Percentiles rank a stretch among this genome's conserved stretches.
Evolutionary conservation across 352 stramenopile genomes (phyloP).

Genomic region (Thraustochytrium sp.): DNA sequence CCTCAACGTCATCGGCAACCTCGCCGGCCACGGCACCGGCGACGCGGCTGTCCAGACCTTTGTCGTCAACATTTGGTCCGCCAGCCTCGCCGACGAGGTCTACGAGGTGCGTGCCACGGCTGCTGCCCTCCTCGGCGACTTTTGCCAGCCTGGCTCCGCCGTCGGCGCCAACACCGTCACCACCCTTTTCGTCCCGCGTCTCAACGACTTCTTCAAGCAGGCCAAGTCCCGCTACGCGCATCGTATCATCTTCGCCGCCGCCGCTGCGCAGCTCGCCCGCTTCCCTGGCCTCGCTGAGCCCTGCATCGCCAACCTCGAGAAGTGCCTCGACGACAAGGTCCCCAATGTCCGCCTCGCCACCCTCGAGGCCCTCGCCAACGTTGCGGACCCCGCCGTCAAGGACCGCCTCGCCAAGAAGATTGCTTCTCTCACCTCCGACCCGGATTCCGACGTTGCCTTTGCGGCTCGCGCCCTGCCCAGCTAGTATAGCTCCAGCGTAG

Average conservation of each 20-base stretch:
- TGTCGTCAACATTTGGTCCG: conserved; percentile 7
- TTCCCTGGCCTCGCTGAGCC: conserved; percentile 17
- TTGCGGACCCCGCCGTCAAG: neutral
- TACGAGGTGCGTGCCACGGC: neutral
- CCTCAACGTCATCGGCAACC: conserved; percentile 66
- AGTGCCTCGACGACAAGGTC: conserved; percentile 42
- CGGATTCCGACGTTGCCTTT: conserved; percentile 11
- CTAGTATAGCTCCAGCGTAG: too few relatives aligned
- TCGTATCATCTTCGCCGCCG: neutral
- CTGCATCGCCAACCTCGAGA: neutral
- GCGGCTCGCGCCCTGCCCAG: neutral
- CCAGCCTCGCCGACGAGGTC: neutral
- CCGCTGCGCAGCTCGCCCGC: neutral
- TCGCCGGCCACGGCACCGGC: conserved; percentile 65
- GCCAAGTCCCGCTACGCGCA: conserved; percentile 41
- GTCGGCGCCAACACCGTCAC: conserved; percentile 53
- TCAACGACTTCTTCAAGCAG: conserved; percentile 75
- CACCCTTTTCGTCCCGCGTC: conserved; percentile 73
- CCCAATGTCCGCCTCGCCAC: conserved; percentile 27
- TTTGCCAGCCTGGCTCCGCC: neutral
- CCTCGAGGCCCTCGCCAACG: neutral
- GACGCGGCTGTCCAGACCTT: neutral
- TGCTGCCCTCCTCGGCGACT: neutral
- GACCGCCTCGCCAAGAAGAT: conserved; percentile 34
- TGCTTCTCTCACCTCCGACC: neutral